These are phyloP conservation scores for Solanum appendiculatum DNA, from an alignment of 257 asterid species.

Conservation along the genomic window DNA sequence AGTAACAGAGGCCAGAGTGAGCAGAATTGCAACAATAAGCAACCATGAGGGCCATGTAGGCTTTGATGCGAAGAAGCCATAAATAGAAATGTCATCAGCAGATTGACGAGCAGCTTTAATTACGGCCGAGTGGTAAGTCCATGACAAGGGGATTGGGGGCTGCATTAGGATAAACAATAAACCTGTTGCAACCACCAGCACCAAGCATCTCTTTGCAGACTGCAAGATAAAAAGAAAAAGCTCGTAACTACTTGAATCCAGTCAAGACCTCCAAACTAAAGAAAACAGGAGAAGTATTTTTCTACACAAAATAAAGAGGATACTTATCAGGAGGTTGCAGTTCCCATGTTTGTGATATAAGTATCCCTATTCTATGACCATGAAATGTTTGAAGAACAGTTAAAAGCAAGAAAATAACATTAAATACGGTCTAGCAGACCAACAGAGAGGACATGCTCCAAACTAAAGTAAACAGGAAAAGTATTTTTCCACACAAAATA, in stretches of 20 bases:
- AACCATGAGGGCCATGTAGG: conserved; percentile 99
- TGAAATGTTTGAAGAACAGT: not conserved
- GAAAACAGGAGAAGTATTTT: not conserved
- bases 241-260: not conserved
- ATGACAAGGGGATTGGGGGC: conserved; percentile 86
- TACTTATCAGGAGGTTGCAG: not conserved
- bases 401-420: not conserved
- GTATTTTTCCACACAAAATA: not conserved
- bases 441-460: not conserved
- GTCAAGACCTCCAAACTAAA: not conserved
- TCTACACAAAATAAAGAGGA: not conserved
- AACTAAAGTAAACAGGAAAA: not conserved
- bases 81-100: conserved; percentile 87
- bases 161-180: conserved; percentile 74
- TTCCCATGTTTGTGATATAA: not conserved
- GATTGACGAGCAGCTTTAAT: conserved; percentile 81
- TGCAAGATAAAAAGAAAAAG: conserved; percentile 22
- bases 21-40: conserved; percentile 76
- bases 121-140: conserved; percentile 72
- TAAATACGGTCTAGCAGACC: not conserved
- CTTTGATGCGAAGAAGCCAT: conserved; percentile 79
- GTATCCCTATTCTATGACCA: not conserved
- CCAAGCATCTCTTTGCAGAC: conserved; percentile 90
- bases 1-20: conserved; percentile 88
- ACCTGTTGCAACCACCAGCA: conserved; percentile 82